These are phyloP conservation scores for Sporormia fimetaria DNA, from an alignment of 495 filamentous ascomycete species.

Conservation along the genomic window DNA sequence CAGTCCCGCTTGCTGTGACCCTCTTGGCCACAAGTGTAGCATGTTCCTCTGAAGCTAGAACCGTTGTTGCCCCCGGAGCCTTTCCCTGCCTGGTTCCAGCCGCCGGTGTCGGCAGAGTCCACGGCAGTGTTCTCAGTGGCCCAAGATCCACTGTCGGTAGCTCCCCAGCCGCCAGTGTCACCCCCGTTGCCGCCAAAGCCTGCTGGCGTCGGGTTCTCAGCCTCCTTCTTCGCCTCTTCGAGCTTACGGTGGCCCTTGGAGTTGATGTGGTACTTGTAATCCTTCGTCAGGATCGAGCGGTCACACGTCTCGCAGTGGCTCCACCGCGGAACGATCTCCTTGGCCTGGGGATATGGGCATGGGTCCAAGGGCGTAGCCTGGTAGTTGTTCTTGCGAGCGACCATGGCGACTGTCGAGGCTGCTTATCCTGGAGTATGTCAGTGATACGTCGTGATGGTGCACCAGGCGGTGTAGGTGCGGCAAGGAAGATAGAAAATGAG, in stretches of 20 bases:
- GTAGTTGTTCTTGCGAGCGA: slow-evolving; percentile 3
- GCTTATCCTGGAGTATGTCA: no score
- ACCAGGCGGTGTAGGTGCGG: no score
- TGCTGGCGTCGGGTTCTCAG: slow-evolving; percentile 6
- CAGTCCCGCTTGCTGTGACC: slow-evolving; percentile 13
- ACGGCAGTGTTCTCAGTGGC: no score
- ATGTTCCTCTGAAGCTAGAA: slow-evolving; percentile 32
- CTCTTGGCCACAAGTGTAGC: slow-evolving; percentile 42
- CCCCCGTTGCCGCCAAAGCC: slow-evolving; percentile 1
- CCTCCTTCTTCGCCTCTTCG: slow-evolving; percentile 5
- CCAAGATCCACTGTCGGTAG: no score
- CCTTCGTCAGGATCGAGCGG: slow-evolving; percentile 18
- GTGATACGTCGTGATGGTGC: no score
- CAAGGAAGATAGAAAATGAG: no score
- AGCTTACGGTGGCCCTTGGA: slow-evolving; percentile 19
- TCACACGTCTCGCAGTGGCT: slow-evolving; percentile 19
- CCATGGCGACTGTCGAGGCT: not conserved
- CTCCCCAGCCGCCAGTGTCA: not conserved
- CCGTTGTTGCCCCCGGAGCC: no score
- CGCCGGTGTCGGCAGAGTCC: no score
- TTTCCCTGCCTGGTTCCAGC: no score
- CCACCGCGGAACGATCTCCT: slow-evolving; percentile 4
- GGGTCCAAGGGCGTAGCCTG: slow-evolving; percentile 6
- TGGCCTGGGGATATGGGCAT: slow-evolving; percentile 12
- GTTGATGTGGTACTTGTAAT: slow-evolving; percentile 18